Percentiles rank a stretch among this genome's conserved stretches.
Evolutionary conservation across 495 filamentous ascomycete species (phyloP).

Genomic region (Haplographium delicatum): DNA sequence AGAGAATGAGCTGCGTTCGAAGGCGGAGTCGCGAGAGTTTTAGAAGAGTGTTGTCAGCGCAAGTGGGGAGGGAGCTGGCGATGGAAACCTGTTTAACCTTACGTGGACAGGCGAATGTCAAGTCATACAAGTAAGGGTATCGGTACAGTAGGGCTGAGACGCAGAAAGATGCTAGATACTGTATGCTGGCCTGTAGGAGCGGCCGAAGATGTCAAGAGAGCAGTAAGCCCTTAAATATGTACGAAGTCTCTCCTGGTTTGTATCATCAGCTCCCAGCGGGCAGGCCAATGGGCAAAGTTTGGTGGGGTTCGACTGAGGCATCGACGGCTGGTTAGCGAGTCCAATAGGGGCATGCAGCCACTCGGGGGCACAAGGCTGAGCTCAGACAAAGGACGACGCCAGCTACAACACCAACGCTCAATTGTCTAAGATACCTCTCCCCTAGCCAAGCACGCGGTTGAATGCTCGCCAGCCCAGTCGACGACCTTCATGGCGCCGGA

Average conservation of each 20-base stretch:
- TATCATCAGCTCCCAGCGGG: slow-evolving; percentile 1
- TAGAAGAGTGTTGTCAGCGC: not conserved
- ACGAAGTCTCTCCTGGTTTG: too few relatives aligned
- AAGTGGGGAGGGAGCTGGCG: not conserved
- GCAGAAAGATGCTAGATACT: not conserved
- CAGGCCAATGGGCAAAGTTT: not conserved
- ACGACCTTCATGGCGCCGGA: too few relatives aligned
- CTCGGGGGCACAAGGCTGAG: not conserved
- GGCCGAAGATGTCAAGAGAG: not conserved
- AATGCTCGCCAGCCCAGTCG: too few relatives aligned
- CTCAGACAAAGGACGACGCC: too few relatives aligned
- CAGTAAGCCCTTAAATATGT: slow-evolving; percentile 2
- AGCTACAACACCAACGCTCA: not conserved
- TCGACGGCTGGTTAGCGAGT: not conserved
- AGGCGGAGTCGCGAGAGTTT: not conserved
- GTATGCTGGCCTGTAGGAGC: not conserved
- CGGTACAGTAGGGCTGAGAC: not conserved
- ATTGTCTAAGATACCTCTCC: too few relatives aligned
- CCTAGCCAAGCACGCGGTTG: too few relatives aligned
- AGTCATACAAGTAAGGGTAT: too few relatives aligned
- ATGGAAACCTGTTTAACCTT: not conserved
- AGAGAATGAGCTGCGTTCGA: not conserved
- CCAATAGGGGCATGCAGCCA: not conserved
- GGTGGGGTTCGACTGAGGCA: not conserved
- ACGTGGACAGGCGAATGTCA: not conserved